Percentiles rank a stretch among this genome's conserved stretches.
phyloP scores from a whole-genome alignment of 441 rosid species.

The Eutrema salsugineum region DNA sequence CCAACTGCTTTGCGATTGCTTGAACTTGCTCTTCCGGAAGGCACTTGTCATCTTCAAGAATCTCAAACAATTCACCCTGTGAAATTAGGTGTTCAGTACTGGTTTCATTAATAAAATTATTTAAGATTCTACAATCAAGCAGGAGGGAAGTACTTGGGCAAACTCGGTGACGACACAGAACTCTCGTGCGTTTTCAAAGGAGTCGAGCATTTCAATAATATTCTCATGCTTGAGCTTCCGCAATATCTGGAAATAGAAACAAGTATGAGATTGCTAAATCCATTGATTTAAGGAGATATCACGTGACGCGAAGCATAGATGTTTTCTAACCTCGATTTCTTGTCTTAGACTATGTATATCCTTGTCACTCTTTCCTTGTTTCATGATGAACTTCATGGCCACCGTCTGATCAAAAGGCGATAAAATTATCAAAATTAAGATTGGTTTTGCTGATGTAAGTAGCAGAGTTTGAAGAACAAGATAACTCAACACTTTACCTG shows the following conservation, averaged over 20 bases:
- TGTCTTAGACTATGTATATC: slow-evolving; percentile 90
- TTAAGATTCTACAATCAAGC: not conserved
- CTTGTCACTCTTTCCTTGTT: slow-evolving; percentile 93
- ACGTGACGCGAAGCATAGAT: not conserved
- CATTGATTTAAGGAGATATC: not conserved
- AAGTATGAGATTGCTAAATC: not conserved
- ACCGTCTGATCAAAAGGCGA: slow-evolving; percentile 61
- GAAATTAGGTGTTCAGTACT: slow-evolving; percentile 1
- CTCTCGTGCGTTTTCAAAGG: slow-evolving; percentile 91
- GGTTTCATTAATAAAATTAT: not conserved
- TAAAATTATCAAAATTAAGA: not conserved
- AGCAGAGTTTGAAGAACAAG: not conserved
- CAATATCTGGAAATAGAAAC: slow-evolving; percentile 59
- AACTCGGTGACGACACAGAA: slow-evolving; percentile 98
- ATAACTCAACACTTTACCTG: slow-evolving; percentile 45
- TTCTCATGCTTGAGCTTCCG: slow-evolving; percentile 94
- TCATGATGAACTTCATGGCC: slow-evolving; percentile 97
- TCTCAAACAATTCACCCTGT: slow-evolving; percentile 96
- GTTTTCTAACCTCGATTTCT: slow-evolving; percentile 78
- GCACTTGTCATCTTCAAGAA: slow-evolving; percentile 95
- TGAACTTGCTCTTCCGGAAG: slow-evolving; percentile 99
- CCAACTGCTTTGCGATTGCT: slow-evolving; percentile 98
- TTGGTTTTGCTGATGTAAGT: not conserved
- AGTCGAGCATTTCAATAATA: slow-evolving; percentile 96
- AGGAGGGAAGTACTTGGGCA: slow-evolving; percentile 62